Conservation (phyloP, 345 rosid species). For the Anacardium occidentale region DNA sequence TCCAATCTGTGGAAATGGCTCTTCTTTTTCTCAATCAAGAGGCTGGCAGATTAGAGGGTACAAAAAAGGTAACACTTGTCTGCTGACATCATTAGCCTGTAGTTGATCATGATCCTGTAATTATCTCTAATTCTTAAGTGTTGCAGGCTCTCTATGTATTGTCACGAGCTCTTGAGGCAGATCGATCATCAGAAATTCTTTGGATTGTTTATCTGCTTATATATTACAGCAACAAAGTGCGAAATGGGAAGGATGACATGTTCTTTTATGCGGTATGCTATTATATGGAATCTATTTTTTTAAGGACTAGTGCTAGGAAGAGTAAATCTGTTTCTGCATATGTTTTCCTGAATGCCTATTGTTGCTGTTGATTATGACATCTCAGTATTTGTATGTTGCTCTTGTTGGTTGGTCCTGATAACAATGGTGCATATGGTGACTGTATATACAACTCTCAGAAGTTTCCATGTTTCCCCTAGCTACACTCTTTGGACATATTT, state of each 20-base stretch:
- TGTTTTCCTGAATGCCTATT: not conserved
- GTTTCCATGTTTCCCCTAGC: not conserved
- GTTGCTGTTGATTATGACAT: not conserved
- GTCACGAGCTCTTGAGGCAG: slow-evolving; percentile 75
- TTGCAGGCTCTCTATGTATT: slow-evolving; percentile 76
- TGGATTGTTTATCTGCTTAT: slow-evolving; percentile 82
- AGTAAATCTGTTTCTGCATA: slow-evolving; percentile 15
- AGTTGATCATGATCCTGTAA: slow-evolving; percentile 12
- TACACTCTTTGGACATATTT: not conserved
- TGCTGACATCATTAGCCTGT: slow-evolving; percentile 20
- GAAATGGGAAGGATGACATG: slow-evolving; percentile 63
- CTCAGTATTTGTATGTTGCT: not conserved
- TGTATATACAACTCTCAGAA: not conserved
- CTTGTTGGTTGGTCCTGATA: not conserved
- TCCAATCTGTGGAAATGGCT: slow-evolving; percentile 70
- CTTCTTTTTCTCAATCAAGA: slow-evolving; percentile 66
- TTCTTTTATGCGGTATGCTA: slow-evolving; percentile 69
- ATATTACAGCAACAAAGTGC: slow-evolving; percentile 43
- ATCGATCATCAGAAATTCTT: slow-evolving; percentile 68
- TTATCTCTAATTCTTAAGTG: slow-evolving; percentile 20
- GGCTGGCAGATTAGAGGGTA: slow-evolving; percentile 50
- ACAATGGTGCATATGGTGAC: not conserved
- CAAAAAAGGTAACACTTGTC: slow-evolving; percentile 58
- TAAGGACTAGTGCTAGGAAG: slow-evolving; percentile 8
- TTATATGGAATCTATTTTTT: slow-evolving; percentile 17